A percentile compares a stretch with the other conserved stretches of the same genome.
Conservation (phyloP, 164 flowering plant species). For the Akebia trifoliata region DNA sequence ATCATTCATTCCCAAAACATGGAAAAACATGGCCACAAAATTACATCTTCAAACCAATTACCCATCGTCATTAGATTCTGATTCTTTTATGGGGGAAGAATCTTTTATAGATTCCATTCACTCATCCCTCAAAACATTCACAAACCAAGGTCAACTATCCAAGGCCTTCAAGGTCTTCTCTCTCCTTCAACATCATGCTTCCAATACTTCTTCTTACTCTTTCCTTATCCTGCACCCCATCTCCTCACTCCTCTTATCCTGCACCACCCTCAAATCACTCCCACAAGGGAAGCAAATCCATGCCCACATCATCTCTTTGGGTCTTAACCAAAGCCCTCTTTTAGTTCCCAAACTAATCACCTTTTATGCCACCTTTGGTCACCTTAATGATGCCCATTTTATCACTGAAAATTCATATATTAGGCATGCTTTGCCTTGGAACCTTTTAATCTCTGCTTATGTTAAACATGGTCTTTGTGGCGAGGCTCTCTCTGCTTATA, state of each 20-base stretch:
- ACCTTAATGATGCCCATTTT: conserved; percentile 29
- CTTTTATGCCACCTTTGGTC: conserved; percentile 33
- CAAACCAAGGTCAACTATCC: conserved; percentile 12
- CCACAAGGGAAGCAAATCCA: conserved; percentile 45
- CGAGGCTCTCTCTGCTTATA: conserved; percentile 36
- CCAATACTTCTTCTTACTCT: conserved; percentile 2
- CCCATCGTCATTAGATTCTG: neutral
- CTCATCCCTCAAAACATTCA: conserved; percentile 13
- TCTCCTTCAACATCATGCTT: conserved; percentile 17
- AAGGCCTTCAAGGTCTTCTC: conserved; percentile 35
- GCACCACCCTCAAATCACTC: conserved; percentile 28
- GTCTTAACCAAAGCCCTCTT: conserved; percentile 30
- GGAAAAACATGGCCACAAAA: neutral
- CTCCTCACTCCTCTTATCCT: conserved; percentile 34
- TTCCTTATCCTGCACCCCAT: conserved; percentile 22
- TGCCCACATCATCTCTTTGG: conserved; percentile 31
- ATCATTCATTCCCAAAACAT: neutral
- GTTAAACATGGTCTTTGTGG: conserved; percentile 28
- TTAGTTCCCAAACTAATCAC: conserved; percentile 46
- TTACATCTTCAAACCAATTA: neutral
- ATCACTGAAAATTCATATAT: conserved; percentile 27
- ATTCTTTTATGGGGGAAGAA: neutral
- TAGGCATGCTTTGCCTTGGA: conserved; percentile 42
- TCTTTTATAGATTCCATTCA: conserved; percentile 9
- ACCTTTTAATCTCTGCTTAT: conserved; percentile 43